Evolutionary conservation across 202 grass and related monocot species (phyloP), one percentile per base, ranked within the genome.

Genomic region (Carex arenaria): DNA sequence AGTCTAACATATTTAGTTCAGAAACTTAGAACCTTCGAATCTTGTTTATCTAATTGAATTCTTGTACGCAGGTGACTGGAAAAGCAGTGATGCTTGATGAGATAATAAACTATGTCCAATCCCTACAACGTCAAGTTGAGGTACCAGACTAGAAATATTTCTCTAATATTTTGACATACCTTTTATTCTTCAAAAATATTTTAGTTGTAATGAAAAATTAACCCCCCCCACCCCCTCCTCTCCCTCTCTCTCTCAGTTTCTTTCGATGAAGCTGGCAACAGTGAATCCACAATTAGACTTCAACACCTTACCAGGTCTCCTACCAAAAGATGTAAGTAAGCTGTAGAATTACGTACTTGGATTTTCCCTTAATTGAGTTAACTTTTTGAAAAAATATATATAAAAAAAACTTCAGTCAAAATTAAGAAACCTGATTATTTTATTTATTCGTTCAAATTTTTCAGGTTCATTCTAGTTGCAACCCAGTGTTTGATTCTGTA

Each of bases 101-200:
- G 87, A 98, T 98, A 78, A 98, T 98, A 80, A 98, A 95, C 83
- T 98, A 98, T 22, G 95, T 98, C 45, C 95, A 98, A 55, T 95
- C 95, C 13, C 84, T 98, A 75, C 92, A 98, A 79, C 92, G 91
- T 60, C 95, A 98, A 93, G 95, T 98, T n/a, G 95, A 98, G 95
- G 95, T 95, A 83, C 49, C 70, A 51, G 81, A 0, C 18, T 0
- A 12, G 67, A 40, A 7, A 67, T 42, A 57, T 32, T 62, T 77
- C 5, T 17, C 12, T 26, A 12, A 45, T 42, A 0, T 26, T 6
- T 9, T 20, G 14, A 51, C 13, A 31, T 55, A 55, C 20, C 20
- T 61, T 42, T 51, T 13, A 23, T 22, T 11, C 72, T 77, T 54
- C 45, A 67, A 38, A 61, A 57, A 76, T 78, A 15, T 55, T 23